Evolutionary conservation across 192 early-diverging fungal genomes (phyloP).

Genomic region (Coemansia sp.): DNA sequence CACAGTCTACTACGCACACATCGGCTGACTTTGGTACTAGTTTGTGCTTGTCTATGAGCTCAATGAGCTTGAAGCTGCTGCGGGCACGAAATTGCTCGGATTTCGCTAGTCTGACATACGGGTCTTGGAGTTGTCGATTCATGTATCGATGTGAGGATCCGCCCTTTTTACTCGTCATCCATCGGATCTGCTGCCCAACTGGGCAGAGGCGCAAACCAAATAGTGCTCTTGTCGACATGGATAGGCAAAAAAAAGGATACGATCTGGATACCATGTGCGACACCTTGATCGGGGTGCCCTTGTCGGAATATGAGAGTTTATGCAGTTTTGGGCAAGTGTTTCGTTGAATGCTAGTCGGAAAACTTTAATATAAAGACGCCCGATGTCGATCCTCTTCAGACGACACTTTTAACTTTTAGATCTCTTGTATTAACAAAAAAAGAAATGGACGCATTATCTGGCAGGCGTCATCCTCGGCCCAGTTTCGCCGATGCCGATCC

Average conservation of each 20-base stretch:
- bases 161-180: conserved; percentile 39
- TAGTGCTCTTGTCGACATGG: conserved; percentile 3
- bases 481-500: background rate
- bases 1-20: conserved; percentile 64
- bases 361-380: background rate
- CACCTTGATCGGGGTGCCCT: background rate
- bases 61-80: conserved; percentile 75
- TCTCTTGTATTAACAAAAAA: background rate
- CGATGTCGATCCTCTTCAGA: background rate
- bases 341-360: background rate
- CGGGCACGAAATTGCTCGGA: conserved; percentile 69
- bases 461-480: background rate
- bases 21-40: conserved; percentile 22
- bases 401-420: background rate
- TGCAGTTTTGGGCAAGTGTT: conserved; percentile 7
- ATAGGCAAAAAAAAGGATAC: background rate
- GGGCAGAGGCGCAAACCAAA: background rate
- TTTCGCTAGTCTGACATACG: conserved; percentile 65
- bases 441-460: conserved; percentile 3
- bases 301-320: background rate
- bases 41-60: conserved; percentile 60
- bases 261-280: background rate
- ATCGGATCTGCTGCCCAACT: background rate
- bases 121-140: conserved; percentile 67
- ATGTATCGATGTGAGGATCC: conserved; percentile 66